A percentile compares a stretch with the other conserved stretches of the same genome.
Conservation (phyloP, 2,329 filamentous ascomycete species). For the Curvularia lunata region DNA sequence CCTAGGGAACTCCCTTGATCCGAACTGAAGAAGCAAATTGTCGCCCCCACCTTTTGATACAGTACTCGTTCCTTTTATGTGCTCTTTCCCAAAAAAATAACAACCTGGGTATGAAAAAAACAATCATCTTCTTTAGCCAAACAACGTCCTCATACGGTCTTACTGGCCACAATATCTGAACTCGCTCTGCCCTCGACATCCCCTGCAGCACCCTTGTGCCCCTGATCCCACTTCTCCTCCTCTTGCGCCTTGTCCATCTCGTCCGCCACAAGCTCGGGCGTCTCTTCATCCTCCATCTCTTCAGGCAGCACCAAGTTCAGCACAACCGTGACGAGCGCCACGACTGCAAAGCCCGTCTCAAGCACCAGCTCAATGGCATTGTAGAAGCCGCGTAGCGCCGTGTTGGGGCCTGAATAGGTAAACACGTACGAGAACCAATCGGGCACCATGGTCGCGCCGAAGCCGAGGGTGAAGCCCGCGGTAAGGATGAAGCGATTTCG, state of each 20-base stretch:
- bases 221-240: constrained; percentile 51
- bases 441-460: constrained; percentile 59
- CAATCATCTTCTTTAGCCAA: not conserved
- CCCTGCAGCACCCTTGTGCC: constrained; percentile 35
- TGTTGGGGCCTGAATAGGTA: constrained; percentile 72
- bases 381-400: constrained; percentile 72
- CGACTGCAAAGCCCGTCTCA: constrained; percentile 70
- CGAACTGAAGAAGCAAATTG: not conserved
- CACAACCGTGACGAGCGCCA: constrained; percentile 73
- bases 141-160: constrained; percentile 10
- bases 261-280: constrained; percentile 52
- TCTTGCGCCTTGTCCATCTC: constrained; percentile 49
- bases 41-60: not conserved
- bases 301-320: constrained; percentile 76
- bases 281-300: constrained; percentile 72
- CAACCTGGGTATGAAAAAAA: not conserved
- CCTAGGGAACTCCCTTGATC: not conserved
- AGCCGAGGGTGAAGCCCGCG: constrained; percentile 74
- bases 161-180: constrained; percentile 22
- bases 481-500: constrained; percentile 84
- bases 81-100: not conserved
- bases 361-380: constrained; percentile 64
- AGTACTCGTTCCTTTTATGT: not conserved
- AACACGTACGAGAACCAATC: constrained; percentile 74
- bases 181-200: constrained; percentile 18